Base-by-base conservation (phyloP, 768 basidiomycete genomes). In the Termitomyces sp. region DNA sequence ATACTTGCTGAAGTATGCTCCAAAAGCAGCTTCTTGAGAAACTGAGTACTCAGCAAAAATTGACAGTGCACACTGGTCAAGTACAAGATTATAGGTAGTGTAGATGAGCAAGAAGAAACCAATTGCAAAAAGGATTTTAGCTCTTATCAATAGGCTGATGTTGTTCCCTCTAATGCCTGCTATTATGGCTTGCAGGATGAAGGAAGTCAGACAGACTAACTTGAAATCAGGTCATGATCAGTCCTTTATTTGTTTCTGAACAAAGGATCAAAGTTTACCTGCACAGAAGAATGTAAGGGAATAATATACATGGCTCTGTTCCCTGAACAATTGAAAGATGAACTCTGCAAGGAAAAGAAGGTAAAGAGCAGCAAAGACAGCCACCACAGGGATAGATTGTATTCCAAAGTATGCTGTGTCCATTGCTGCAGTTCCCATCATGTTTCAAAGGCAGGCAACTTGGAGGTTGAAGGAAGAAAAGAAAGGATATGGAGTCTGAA, bases 51-150 rank as follows among this genome's bases (percentile, higher is more conserved):
- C 25, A 14, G 14, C 12, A 25, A 15, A 49, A 34, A 37, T 53
- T 20, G 8, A 25, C 15, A 20, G 25, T 20, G 57, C 65, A 20
- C 46, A 72, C 76, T 73, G 71, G 58, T 77, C 74, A 8, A 76
- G 65, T 15, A 72, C 71, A 4, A 77, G 70, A 10, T 63, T 67
- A 60, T 72, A 75, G 0, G 74, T 70, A 8, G 73, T 73, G 56
- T 71, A 73, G 1, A 77, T 58, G 1, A 77, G 60, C 11, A 69
- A 68, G 56, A 73, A 72, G 65, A 76, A 77, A 14, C 76, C 75
- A n/a, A 74, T 64, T 4, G 65, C 65, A 49, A 72, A 74, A 29
- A 76, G 65, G 17, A 74, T 62, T 50, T 70, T 37, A 31, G 69
- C 65, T 11, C 65, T 72, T 52, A 75, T 69, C 12, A 73, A 17